Conservation (phyloP, 371 early-diverging fungal species). For the Actinomortierella wolfii region DNA sequence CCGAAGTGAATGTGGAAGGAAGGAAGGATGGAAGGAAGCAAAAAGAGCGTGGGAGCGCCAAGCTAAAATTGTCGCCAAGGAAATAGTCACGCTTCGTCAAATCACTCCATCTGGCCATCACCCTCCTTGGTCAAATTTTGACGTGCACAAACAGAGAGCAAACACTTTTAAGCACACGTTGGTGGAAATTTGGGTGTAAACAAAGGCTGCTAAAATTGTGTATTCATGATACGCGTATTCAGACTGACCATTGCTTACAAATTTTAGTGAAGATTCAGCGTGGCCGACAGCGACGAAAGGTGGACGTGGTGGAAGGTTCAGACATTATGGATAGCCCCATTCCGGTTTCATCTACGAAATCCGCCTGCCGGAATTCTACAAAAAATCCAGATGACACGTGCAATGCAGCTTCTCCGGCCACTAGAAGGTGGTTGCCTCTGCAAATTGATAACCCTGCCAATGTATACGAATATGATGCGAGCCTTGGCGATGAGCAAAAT, state of each 20-base stretch:
- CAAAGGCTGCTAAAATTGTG: too few relatives aligned
- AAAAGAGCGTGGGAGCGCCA: too few relatives aligned
- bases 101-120: too few relatives aligned
- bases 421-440: not conserved
- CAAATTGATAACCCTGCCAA: not conserved
- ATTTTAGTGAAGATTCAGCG: not conserved
- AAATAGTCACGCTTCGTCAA: too few relatives aligned
- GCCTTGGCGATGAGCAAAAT: conserved; percentile 3
- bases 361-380: conserved; percentile 1
- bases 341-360: not conserved
- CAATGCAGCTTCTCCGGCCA: conserved; percentile 1
- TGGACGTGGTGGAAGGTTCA: conserved; percentile 2
- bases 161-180: too few relatives aligned
- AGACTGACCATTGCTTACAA: conserved; percentile 1
- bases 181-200: too few relatives aligned
- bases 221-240: not conserved
- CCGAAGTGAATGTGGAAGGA: too few relatives aligned
- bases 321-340: not conserved
- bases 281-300: not conserved
- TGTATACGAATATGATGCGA: conserved; percentile 1
- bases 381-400: not conserved
- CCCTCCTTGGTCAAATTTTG: too few relatives aligned
- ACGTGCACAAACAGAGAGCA: too few relatives aligned
- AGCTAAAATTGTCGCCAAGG: too few relatives aligned
- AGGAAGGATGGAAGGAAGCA: too few relatives aligned